Base-by-base conservation (phyloP, 2,329 filamentous ascomycete species). In the Plenodomus tracheiphilus region DNA sequence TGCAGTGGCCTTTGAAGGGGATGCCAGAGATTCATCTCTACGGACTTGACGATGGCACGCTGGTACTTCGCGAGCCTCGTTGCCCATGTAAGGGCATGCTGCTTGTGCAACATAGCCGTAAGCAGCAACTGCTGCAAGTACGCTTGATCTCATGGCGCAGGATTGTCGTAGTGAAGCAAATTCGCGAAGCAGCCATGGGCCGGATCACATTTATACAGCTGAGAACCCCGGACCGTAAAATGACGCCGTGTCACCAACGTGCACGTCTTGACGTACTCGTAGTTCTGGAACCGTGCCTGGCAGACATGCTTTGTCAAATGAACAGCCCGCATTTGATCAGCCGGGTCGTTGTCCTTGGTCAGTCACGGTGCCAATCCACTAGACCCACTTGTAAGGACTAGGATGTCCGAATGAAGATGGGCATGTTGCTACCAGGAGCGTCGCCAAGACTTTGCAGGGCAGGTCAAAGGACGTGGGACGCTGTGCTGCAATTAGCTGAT, bases 51-150 rank as follows among this genome's bases (percentile, higher is more conserved):
- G 62, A 43, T 71, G 68, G 38, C 59, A 51, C 8, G 59, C 59
- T 22, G 68, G 65, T 34, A 65, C 47, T 39, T 65, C 61, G 36
- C 54, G 58, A 52, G 62, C 54, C 38, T 70, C 61, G 20, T 49
- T 55, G 21, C 64, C 61, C 71, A 74, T 74, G 43, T 63, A 70
- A n/a, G 71, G 71, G 43, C 71, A 74, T 53, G 51, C 56, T 44
- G 64, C 64, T 34, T 62, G 42, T 22, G 56, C 55, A 47, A 65
- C 34, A 20, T 57, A 57, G 37, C 49, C 46, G 36, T 51, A 61
- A 41, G 58, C 61, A 56, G 65, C 60, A 20, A 68, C 39, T 20
- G 61, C 61, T 44, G 59, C 58, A 37, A 71, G 47, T 40, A 62
- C 41, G 21, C 47, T 44, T 35, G 54, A 42, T 35, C 53, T 51